Percentiles rank a stretch among this genome's conserved stretches.
Conservation (phyloP, 2,329 filamentous ascomycete genomes). For the Penicillium sp. region DNA sequence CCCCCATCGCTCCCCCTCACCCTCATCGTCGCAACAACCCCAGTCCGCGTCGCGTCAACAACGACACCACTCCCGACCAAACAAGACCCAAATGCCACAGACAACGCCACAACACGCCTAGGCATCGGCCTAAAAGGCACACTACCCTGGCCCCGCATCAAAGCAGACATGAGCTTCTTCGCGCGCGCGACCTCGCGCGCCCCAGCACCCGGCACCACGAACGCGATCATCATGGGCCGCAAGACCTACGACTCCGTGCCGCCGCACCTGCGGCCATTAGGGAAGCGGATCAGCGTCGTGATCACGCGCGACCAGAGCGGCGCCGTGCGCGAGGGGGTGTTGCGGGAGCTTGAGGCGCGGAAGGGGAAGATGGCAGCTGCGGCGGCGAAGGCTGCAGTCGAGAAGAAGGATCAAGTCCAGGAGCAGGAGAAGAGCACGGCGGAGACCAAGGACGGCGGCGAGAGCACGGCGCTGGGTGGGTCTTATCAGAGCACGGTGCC, state of each 20-base stretch:
- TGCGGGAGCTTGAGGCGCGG: slow-evolving; percentile 35
- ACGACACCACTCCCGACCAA: too few relatives aligned
- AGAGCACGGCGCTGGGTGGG: too few relatives aligned
- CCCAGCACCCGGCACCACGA: slow-evolving; percentile 39
- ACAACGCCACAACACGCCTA: slow-evolving; percentile 53
- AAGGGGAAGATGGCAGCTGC: slow-evolving; percentile 23
- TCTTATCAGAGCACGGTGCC: too few relatives aligned
- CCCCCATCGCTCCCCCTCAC: slow-evolving; percentile 60
- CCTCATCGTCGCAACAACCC: slow-evolving; percentile 86
- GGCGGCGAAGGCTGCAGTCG: slow-evolving; percentile 14
- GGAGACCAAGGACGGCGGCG: too few relatives aligned
- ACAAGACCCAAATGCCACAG: too few relatives aligned
- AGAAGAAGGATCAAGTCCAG: too few relatives aligned
- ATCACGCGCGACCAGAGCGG: slow-evolving; percentile 55
- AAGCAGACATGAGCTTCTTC: slow-evolving; percentile 93
- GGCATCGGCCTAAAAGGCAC: slow-evolving; percentile 78
- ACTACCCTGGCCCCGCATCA: slow-evolving; percentile 85
- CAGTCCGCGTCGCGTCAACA: slow-evolving; percentile 48
- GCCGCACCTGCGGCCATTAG: slow-evolving; percentile 70
- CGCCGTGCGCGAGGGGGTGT: slow-evolving; percentile 31
- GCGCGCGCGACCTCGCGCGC: slow-evolving; percentile 76
- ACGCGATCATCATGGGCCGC: slow-evolving; percentile 93
- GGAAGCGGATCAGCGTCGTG: slow-evolving; percentile 76
- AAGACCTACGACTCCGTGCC: slow-evolving; percentile 97
- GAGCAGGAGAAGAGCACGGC: too few relatives aligned